phyloP scores from a whole-genome alignment of 208 protist genomes.

The Wallacemonas sp. region DNA sequence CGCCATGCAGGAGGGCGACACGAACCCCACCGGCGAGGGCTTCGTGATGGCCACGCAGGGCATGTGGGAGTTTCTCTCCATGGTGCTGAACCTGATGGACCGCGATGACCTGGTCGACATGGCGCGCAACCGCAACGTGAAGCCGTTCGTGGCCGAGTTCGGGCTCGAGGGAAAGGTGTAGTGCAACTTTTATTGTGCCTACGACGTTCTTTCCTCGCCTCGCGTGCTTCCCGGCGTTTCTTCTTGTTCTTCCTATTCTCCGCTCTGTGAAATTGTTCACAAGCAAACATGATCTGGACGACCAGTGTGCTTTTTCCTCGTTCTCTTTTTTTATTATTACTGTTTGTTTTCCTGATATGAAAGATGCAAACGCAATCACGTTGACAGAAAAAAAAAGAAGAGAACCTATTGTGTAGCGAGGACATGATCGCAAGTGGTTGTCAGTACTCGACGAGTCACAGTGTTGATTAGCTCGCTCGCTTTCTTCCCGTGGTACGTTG shows the following conservation, averaged over 20 bases:
- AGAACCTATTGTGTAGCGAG: too few relatives aligned
- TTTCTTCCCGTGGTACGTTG: too few relatives aligned
- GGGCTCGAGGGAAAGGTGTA: conserved; percentile 71
- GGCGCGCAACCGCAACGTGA: conserved; percentile 57
- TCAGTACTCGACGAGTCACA: too few relatives aligned
- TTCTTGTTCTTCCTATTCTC: neutral
- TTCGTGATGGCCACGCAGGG: conserved; percentile 47
- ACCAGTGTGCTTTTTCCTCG: neutral
- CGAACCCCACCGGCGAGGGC: conserved; percentile 58
- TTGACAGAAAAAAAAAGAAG: too few relatives aligned
- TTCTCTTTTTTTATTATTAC: neutral
- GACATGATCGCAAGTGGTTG: too few relatives aligned
- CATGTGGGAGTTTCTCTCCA: conserved; percentile 88
- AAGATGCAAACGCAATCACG: too few relatives aligned
- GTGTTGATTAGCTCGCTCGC: too few relatives aligned
- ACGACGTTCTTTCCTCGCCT: neutral
- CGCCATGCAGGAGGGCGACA: conserved; percentile 69
- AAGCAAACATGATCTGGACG: neutral
- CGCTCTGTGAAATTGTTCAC: neutral
- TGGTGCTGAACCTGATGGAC: conserved; percentile 85
- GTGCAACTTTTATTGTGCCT: neutral
- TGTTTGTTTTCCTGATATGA: neutral
- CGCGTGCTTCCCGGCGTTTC: neutral
- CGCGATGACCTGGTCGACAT: conserved; percentile 80
- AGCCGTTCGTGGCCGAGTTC: conserved; percentile 76